A percentile compares a stretch with the other conserved stretches of the same genome.
phyloP scores from a whole-genome alignment of 83 land plant genomes.

The Larix sibirica region DNA sequence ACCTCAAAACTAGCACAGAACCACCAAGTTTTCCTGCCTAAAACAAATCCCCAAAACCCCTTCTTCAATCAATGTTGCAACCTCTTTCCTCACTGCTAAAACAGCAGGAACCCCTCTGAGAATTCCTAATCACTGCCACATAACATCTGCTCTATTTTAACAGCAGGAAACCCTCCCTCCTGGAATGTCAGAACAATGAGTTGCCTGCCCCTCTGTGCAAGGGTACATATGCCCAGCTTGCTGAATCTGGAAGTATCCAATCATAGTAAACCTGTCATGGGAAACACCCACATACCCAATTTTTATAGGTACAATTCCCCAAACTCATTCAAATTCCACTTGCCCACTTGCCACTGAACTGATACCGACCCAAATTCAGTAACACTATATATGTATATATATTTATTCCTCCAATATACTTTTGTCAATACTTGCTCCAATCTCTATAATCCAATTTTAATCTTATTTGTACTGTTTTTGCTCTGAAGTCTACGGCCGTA shows the following conservation, averaged over 20 bases:
- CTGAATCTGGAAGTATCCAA: neutral
- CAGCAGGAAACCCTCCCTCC: neutral
- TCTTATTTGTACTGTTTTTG: too few species aligned
- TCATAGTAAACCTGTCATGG: neutral
- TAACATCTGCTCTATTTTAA: too few species aligned
- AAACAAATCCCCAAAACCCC: too few species aligned
- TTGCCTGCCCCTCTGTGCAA: neutral
- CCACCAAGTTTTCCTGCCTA: neutral
- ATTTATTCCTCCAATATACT: neutral
- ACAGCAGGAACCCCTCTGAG: neutral
- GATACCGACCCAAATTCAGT: neutral
- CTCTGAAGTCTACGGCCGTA: too few species aligned
- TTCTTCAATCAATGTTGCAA: too few species aligned
- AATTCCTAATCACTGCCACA: too few species aligned
- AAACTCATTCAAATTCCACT: neutral
- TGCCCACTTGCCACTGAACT: neutral
- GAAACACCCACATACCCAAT: neutral
- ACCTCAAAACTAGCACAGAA: neutral
- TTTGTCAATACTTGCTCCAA: neutral
- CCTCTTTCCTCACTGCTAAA: neutral
- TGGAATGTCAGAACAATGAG: neutral
- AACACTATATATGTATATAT: neutral
- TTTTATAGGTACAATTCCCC: neutral
- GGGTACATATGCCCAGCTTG: constrained; percentile 5
- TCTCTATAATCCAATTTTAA: too few species aligned